These are phyloP conservation scores for Xylaria telfairii DNA, from an alignment of 495 filamentous ascomycete species.

Conservation along the genomic window DNA sequence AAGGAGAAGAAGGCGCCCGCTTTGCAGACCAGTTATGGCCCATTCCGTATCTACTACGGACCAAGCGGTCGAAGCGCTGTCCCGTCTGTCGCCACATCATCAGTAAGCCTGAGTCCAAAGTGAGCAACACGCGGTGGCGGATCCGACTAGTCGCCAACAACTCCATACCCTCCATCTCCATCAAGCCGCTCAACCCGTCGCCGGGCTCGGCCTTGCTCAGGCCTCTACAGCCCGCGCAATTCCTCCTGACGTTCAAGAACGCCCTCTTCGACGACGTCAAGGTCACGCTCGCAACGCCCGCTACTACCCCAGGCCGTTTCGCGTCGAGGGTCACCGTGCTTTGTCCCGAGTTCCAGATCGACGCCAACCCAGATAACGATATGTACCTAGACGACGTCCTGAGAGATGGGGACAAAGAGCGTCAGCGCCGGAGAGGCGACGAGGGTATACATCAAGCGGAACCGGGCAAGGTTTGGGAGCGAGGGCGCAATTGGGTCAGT, in stretches of 20 bases:
- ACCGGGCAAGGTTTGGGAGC: slow-evolving; percentile 93
- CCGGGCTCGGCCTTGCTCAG: slow-evolving; percentile 50
- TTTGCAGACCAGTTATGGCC: slow-evolving; percentile 77
- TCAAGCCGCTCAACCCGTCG: slow-evolving; percentile 67
- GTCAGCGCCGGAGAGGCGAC: slow-evolving; percentile 45
- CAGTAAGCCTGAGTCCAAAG: slow-evolving; percentile 90
- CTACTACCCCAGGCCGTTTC: slow-evolving; percentile 77
- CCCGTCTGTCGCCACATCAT: slow-evolving; percentile 92
- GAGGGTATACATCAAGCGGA: slow-evolving; percentile 66
- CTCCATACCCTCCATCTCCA: slow-evolving; percentile 81
- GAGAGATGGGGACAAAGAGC: slow-evolving; percentile 49
- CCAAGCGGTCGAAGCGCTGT: slow-evolving; percentile 93
- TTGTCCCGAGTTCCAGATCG: slow-evolving; percentile 93
- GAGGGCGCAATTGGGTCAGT: slow-evolving; percentile 91
- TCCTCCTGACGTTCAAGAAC: slow-evolving; percentile 87
- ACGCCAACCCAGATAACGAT: slow-evolving; percentile 85
- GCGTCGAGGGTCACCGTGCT: slow-evolving; percentile 85
- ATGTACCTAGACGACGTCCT: slow-evolving; percentile 86
- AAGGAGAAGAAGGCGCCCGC: slow-evolving; percentile 54
- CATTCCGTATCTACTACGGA: slow-evolving; percentile 78
- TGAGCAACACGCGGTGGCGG: slow-evolving; percentile 81
- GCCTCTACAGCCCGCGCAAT: slow-evolving; percentile 76
- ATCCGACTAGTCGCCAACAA: slow-evolving; percentile 88
- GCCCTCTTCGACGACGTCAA: slow-evolving; percentile 90
- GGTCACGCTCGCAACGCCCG: slow-evolving; percentile 85